Evolutionary conservation across 345 rosid genomes (phyloP), one percentile per base, ranked within the genome.

Genomic region (Combretum micranthum): DNA sequence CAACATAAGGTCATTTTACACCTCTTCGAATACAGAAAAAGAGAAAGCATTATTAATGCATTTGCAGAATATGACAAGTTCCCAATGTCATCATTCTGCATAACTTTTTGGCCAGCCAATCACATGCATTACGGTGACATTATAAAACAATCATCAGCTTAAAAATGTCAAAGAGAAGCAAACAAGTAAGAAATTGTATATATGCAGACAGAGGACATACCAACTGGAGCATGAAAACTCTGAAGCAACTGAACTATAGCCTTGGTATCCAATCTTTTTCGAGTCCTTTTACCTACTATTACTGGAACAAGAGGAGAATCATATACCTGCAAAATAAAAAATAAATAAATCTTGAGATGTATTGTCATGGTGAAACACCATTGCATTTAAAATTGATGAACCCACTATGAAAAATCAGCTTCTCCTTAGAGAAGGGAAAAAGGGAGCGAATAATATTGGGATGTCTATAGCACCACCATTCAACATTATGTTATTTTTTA

Each of bases 211-310:
- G 7, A n/a, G 63, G 43, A 17, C 65, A 58, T 80, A 92, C 95
- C 98, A 44, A 66, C 8, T 20, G 95, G 95, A 66, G 80, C 78
- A 62, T 88, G 80, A 51, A 92, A 68, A 62, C 75, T 74, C 17
- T 57, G 84, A 75, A 88, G 77, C 84, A 88, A 61, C 60, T 77
- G 75, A 49, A 88, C 84, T 15, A 88, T 88, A 44, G 93, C 79
- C 77, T 76, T 83, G 12, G 83, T 80, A 76, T 92, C 96, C 66
- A 88, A 74, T 56, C 95, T 92, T 69, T 78, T 88, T 50, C 95
- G 75, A 60, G 75, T 67, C 66, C 82, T 70, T 61, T 80, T 81
- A 44, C 96, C 84, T 57, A 86, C 88, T 60, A 72, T 62, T 37
- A 88, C 77, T 44, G 80, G 80, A 70, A 88, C 62, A 67, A 61